These are phyloP conservation scores for Acanthamoeba culbertsoni DNA, from an alignment of 208 protist species.

Conservation along the genomic window DNA sequence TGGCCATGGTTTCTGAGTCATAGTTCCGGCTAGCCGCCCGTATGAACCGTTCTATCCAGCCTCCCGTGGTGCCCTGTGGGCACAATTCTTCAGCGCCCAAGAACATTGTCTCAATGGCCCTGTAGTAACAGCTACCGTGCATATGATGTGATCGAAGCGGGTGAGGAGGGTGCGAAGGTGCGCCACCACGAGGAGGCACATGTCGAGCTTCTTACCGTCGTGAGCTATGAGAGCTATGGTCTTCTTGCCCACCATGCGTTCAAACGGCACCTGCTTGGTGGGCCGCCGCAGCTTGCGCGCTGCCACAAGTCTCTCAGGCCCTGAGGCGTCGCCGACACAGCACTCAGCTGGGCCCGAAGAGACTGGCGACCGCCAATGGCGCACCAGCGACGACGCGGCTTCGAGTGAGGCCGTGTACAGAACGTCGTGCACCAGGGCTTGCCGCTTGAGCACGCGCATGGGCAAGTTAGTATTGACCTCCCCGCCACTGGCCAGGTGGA, in stretches of 20 bases:
- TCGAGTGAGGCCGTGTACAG: not conserved
- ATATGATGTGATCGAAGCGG: constrained; percentile 51
- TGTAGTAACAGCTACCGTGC: not conserved
- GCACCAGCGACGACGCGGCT: not conserved
- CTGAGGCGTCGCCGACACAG: not conserved
- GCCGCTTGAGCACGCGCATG: constrained; percentile 34
- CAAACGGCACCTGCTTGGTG: not conserved
- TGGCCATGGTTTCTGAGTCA: not conserved
- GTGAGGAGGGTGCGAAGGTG: constrained; percentile 1
- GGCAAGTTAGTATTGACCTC: constrained; percentile 16
- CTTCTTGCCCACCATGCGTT: constrained; percentile 16
- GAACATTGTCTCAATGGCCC: no score
- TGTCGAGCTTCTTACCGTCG: constrained; percentile 49
- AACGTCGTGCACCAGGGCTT: constrained; percentile 34
- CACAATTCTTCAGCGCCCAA: not conserved
- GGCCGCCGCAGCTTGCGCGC: not conserved
- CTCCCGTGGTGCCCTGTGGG: not conserved
- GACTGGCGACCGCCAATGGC: not conserved
- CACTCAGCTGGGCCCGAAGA: not conserved
- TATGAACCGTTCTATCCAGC: not conserved
- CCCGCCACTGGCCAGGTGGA: not conserved
- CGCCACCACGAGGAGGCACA: constrained; percentile 18
- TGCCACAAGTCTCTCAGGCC: not conserved
- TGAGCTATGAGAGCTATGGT: constrained; percentile 33
- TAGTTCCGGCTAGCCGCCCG: not conserved